phyloP scores from a whole-genome alignment of 2,329 filamentous ascomycete species.

The Fulvia fulva region DNA sequence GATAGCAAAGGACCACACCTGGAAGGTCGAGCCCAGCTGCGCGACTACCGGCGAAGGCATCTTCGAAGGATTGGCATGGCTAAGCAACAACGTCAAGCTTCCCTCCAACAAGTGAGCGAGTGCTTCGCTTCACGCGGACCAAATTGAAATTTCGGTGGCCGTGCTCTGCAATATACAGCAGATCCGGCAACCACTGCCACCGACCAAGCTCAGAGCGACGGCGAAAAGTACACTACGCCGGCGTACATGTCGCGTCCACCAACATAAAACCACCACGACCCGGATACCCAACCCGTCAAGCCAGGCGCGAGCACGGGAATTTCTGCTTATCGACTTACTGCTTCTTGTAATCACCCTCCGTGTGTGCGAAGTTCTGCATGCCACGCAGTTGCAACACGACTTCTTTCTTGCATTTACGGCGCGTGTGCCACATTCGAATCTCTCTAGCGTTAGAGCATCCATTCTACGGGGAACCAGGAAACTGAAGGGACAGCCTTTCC shows the following conservation, averaged over 20 bases:
- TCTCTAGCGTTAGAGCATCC: slow-evolving; percentile 2
- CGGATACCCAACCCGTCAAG: slow-evolving; percentile 1
- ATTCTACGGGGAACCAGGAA: background rate
- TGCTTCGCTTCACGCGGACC: background rate
- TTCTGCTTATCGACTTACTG: background rate
- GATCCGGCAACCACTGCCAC: background rate
- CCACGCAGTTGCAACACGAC: background rate
- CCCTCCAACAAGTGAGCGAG: slow-evolving; percentile 25
- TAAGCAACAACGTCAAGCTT: slow-evolving; percentile 49
- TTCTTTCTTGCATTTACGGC: background rate
- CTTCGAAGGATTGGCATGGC: slow-evolving; percentile 51
- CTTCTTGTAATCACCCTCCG: slow-evolving; percentile 4
- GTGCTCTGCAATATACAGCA: background rate
- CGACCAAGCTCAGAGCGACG: background rate
- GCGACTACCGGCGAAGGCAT: slow-evolving; percentile 52
- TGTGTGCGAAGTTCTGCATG: background rate
- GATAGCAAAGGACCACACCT: slow-evolving; percentile 50
- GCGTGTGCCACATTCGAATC: background rate
- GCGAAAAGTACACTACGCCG: background rate
- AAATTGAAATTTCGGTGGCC: background rate
- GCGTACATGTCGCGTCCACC: background rate
- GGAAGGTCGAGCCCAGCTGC: slow-evolving; percentile 54
- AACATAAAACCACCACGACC: background rate
- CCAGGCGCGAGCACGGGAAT: slow-evolving; percentile 5
- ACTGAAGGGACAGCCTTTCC: background rate